These are phyloP conservation scores for Diaporthe australafricana DNA, from an alignment of 2,329 filamentous ascomycete genomes.

Conservation along the genomic window DNA sequence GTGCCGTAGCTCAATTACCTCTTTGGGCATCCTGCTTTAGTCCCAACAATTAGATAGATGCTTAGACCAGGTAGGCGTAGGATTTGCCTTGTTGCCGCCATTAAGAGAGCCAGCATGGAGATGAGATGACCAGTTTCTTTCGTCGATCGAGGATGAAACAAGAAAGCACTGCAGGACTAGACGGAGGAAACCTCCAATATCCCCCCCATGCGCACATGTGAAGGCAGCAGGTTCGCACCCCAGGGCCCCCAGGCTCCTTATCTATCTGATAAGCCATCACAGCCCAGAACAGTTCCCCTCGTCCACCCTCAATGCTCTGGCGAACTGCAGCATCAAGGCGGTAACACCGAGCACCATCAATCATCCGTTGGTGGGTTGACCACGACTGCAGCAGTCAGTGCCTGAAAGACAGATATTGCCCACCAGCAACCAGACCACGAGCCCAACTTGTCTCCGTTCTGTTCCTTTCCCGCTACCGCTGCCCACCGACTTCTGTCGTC, in stretches of 20 bases:
- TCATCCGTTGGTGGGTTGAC: constrained; percentile 22
- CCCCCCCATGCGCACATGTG: constrained; percentile 4
- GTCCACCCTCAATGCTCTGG: constrained; percentile 13
- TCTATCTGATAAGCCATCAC: constrained; percentile 27
- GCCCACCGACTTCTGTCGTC: constrained; percentile 5
- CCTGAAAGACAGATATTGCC: constrained; percentile 16
- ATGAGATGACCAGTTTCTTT: constrained; percentile 1
- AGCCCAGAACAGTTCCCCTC: not conserved
- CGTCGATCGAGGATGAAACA: constrained; percentile 8
- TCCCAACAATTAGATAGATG: not conserved
- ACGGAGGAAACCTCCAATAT: not conserved
- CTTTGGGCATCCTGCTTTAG: constrained; percentile 14
- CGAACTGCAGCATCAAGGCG: constrained; percentile 18
- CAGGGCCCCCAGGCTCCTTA: not conserved
- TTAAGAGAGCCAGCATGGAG: not conserved
- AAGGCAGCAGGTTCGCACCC: not conserved
- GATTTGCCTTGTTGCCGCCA: constrained; percentile 3
- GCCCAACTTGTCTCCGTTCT: constrained; percentile 12
- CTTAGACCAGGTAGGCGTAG: not conserved
- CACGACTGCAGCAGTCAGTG: constrained; percentile 20
- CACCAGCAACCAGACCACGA: constrained; percentile 3
- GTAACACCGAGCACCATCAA: constrained; percentile 25
- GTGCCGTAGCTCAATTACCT: not conserved
- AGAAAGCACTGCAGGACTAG: constrained; percentile 9
- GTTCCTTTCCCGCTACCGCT: constrained; percentile 6